Base-by-base conservation (phyloP, 768 basidiomycete species). In the Lepiota brunneoincarnata region DNA sequence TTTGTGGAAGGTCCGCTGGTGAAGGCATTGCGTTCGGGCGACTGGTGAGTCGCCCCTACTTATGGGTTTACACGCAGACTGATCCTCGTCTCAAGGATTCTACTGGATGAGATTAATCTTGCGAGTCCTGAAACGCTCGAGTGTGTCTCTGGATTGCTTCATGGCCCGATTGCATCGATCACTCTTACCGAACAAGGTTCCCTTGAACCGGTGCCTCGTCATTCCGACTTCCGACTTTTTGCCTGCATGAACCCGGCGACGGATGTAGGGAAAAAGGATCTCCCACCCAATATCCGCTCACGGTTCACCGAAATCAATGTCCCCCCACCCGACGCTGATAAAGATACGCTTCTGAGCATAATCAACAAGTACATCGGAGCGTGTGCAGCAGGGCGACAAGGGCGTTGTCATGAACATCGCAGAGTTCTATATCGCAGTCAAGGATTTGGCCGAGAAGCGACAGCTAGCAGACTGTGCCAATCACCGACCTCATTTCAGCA, bases 201-300 rank as follows among this genome's bases (percentile, higher is more conserved):
- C 9, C 70, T 98, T 50, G 91, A 94, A 61, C 89, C 91, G 1
- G 79, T 98, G 24, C 86, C 87, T 45, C 88, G 97, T 0, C 97
- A 99, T 67, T 85, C 93, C 15, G 88, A 96, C 62, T 99, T 99
- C 74, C 89, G 96, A 17, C 77, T 98, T 4, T 98, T 98, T 63
- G 94, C 94, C 3, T 99, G 97, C 67, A 99, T 99, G 97, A 99
- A 99, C 65, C 97, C 97, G 4, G 97, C 97, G 0, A 99, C 95
- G 3, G 97, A 99, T 62, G 90, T 98, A 12, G 97, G 97, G 31
- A 99, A 98, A 75, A 97, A 94, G 63, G 96, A 98, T 63, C 84
- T 99, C 0, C 92, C 93, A 15, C 87, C 91, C 4, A 88, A 87
- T 62, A 90, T 98, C 45, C 86, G 95, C 34, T 82, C 88, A 9